Base-by-base conservation (phyloP, 2,329 filamentous ascomycete species). In the Cercospora sp. region DNA sequence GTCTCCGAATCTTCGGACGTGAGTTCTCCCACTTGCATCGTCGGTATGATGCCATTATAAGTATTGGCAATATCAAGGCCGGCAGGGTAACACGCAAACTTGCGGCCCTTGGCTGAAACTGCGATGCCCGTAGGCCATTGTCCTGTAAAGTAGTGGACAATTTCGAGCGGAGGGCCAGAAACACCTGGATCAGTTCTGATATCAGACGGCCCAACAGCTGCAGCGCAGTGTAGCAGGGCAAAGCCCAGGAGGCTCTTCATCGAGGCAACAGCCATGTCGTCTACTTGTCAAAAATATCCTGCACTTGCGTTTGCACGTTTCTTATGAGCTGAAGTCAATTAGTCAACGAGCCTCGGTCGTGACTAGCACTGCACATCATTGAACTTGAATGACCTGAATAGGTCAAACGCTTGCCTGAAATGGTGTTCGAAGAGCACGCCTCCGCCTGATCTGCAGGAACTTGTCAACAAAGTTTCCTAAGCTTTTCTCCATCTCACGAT, bases 111-210 rank as follows among this genome's bases (percentile, higher is more conserved):
- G 5, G 78, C 78, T 1, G 84, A 84, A 2, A 85, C 82, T 1
- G 84, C 81, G 43, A 85, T 83, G 10, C 83, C 82, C 32, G 80
- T 82, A 28, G 74, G 82, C 80, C 80, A 85, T 73, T 84, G 80
- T 70, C 83, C 81, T 61, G 83, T 80, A 68, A 83, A 85, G 18
- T 83, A 76, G 73, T 85, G 83, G 1, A 69, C 69, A 7, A 69
- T 66, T 24, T 71, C 69, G 12, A 71, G 60, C 13, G 62, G 21
- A 34, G 69, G 65, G 2, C 67, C 69, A 30, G 51, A 16, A 16
- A 65, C 66, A 30, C 65, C 43, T 10, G 69, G 69, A 55, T 71
- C 69, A 12, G 69, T 71, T 43, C 69, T 65, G 57, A 71, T 69
- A 45, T 67, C 65, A 21, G 63, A 63, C 24, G 68, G 66, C 2